Base-by-base conservation (phyloP, 306 rosid genomes). In the Betula pendula region DNA sequence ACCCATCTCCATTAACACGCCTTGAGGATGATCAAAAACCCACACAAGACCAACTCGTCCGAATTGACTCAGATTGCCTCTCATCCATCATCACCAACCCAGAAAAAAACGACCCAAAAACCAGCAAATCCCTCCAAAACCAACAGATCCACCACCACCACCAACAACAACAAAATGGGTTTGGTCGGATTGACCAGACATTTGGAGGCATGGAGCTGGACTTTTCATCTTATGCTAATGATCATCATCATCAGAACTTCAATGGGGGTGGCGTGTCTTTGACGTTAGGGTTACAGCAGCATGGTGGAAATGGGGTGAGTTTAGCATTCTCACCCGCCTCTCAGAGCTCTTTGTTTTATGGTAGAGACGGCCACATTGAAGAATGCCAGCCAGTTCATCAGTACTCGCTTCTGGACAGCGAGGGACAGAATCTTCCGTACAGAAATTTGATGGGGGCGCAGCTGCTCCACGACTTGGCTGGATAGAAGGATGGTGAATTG, bases 201-300 rank as follows among this genome's bases (percentile, higher is more conserved):
- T 93, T 84, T 20, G 97, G 91, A 44, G 48, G 88, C 6, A 79
- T 85, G 80, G 98, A 91, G 77, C 90, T 93, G 33, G 93, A 91
- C 72, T 93, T 93, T 75, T 85, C 94, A 3, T 69, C 92, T 0
- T 90, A 90, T 76, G 22, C 35, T 19, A 78, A 75, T 66, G 73
- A 77, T 35, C 67, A 33, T 52, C 53, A 11, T 49, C 80, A 84
- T 51, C 85, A 77, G 68, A 55, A 78, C 20, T 85, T 84, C 49
- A 84, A 80, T 27, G 77, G 81, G 0, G 80, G 82, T 3, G 85
- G 92, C 0, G 96, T 93, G 80, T 93, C 96, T 19, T 81, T 93
- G 88, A 93, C 98, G 7, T 77, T 93, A 81, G 98, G 98, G 88
- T 82, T 93, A 78, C 94, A 93, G 24, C 98, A 91, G n/a, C 95